Percentiles rank a stretch among this genome's conserved stretches.
These are phyloP conservation scores for Spergularia azorica DNA, from an alignment of 179 eudicot genomes.

Conservation along the genomic window DNA sequence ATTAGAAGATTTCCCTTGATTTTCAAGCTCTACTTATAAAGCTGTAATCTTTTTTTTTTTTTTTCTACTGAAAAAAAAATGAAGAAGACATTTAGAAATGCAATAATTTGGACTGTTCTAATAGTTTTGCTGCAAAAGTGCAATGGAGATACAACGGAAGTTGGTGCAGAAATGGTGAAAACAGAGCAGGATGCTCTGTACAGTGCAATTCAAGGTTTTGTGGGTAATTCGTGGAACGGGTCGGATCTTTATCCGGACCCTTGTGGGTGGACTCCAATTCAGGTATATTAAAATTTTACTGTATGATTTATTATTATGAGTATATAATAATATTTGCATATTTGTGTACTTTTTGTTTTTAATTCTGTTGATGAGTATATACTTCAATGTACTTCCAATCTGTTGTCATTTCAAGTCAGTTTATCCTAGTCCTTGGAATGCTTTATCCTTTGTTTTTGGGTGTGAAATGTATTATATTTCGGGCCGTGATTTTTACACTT, in stretches of 20 bases:
- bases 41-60: too few relatives aligned
- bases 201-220: slow-evolving; percentile 85
- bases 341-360: background rate
- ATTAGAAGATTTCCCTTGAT: too few relatives aligned
- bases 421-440: slow-evolving; percentile 1
- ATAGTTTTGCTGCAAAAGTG: slow-evolving; percentile 28
- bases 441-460: background rate
- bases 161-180: slow-evolving; percentile 61
- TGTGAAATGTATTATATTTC: background rate
- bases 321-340: background rate
- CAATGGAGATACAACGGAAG: slow-evolving; percentile 47
- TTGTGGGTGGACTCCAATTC: slow-evolving; percentile 99
- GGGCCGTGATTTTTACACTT: too few relatives aligned
- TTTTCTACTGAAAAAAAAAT: background rate
- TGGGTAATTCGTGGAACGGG: slow-evolving; percentile 94
- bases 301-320: background rate
- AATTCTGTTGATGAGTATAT: too few relatives aligned
- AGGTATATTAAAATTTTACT: slow-evolving; percentile 44
- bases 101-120: background rate
- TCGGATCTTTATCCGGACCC: slow-evolving; percentile 97
- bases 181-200: slow-evolving; percentile 73
- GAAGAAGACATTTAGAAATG: slow-evolving; percentile 30
- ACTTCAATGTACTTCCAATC: too few relatives aligned
- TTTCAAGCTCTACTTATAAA: too few relatives aligned
- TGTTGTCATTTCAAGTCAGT: slow-evolving; percentile 9